Base-by-base conservation (phyloP, 495 filamentous ascomycete genomes). In the Astrothelium subdiscretum region DNA sequence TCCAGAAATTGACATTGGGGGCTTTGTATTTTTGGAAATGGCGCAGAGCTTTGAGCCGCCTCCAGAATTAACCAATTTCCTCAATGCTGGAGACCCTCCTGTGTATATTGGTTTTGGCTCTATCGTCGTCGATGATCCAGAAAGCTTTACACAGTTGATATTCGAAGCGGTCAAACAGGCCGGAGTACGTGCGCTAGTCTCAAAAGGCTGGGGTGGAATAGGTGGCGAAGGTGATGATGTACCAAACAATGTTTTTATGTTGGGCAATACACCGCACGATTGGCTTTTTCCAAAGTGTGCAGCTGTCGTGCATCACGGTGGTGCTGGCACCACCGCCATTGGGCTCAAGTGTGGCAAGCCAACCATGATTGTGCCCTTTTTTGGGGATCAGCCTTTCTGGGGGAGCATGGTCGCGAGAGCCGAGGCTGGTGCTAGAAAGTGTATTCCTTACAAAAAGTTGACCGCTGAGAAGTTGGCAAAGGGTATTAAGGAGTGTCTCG, bases 341-440 rank as follows among this genome's bases (percentile, higher is more conserved):
- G 72, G 73, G 1, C 61, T 75, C 22, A 73, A 73, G 63, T 72
- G 66, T 42, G 73, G 57, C 11, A 72, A 67, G 43, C 73, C 73
- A 0, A 75, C 73, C 8, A 73, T 74, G 70, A 73, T 75, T 57
- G 69, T 74, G 11, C 73, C 73, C 1, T 75, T 75, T 60, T 75
- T 75, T 60, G 73, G 73, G 54, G 73, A 75, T 57, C 90, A 95
- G 73, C 79, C 83, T 18, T 94, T 94, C 71, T 95, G 90, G 90
- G 90, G 88, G 11, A 72, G 78, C 3, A 90, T 90, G 83, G 78
- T 92, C 2, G 80, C 80, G 0, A 77, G 76, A 24, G 79, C 84
- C 1, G 81, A 82, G 2, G 88, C 88, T 15, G 90, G 90, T 0
- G 81, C 87, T 1, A 63, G 71, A 24, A 72, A 79, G 31, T 84